Base-by-base conservation (phyloP, 2,329 filamentous ascomycete genomes). In the Phaeoacremonium minimum region DNA sequence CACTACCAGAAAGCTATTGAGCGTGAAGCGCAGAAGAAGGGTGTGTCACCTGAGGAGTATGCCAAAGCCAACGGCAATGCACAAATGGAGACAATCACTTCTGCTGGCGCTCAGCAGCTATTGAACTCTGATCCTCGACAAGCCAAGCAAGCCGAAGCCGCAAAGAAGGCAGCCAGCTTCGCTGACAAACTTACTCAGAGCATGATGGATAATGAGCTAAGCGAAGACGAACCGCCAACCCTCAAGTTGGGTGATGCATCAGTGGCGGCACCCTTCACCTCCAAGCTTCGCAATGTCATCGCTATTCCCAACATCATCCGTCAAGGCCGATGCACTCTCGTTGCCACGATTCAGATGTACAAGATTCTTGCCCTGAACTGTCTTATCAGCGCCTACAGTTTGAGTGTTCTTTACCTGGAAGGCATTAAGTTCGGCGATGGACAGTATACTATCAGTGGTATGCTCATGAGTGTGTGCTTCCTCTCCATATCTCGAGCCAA, bases 401-500 rank as follows among this genome's bases (percentile, higher is more conserved):
- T 98, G 57, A 94, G 87, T 60, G 93, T 98, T 14, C 74, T 98
- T 40, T 98, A 98, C 56, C 78, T 98, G 2, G 91, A 97, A 53
- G 93, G 93, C 45, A 98, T 98, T 74, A 98, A 98, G 69, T 98
- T 98, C 57, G 90, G 93, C 38, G 93, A 98, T 58, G 89, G 90
- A 4, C 93, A 98, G 66, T 93, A 97, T 48, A 98, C 93, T 13
- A 97, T 98, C 53, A 96, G 89, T 51, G 93, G 93, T 50, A 97
- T 98, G 87, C 83, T 98, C 61, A 97, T 98, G 93, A 96, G 90
- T 52, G 93, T 98, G 34, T 98, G 93, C 68, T 98, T 98, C 76
- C 69, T 98, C 53, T 96, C 90, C 43, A 96, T 98, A 54, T 97
- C 93, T n/a, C 85, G 93, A 42, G 93, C 93, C 28, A 93, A 89